Base-by-base conservation (phyloP, 495 filamentous ascomycete genomes). In the Aspergillus wentii region DNA sequence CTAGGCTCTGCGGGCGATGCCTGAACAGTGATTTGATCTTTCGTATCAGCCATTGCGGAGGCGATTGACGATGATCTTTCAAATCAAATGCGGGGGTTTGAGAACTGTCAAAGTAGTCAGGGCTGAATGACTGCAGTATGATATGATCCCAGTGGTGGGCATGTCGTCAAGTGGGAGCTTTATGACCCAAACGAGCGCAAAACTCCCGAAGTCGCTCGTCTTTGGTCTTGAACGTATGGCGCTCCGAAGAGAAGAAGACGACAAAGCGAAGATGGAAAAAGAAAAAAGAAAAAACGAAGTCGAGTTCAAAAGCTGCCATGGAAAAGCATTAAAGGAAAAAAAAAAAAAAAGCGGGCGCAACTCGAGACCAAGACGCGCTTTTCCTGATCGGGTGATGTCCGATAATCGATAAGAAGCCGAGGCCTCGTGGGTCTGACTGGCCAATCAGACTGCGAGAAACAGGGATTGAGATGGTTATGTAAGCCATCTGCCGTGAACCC, bases 181-280 rank as follows among this genome's bases (percentile, higher is more conserved):
- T 74, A 29, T 40, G 31, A 38, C 52, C 52, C 35, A 28, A 51
- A 65, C 72, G 71, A 73, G 69, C 72, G 72, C 71, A 76, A 76
- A 76, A 71, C 72, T 67, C 64, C 67, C 64, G 61, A 76, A 76
- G 72, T 76, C 72, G 70, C 70, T 71, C 71, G 71, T 54, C 47
- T 49, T 43, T 43, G 36, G 44, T 38, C 39, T n/a, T n/a, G n/a
- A n/a, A n/a, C n/a, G n/a, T n/a, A n/a, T n/a, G n/a, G n/a, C n/a
- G n/a, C n/a, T n/a, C n/a, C n/a, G n/a, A n/a, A n/a, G n/a, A n/a
- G n/a, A n/a, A n/a, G n/a, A n/a, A n/a, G n/a, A n/a, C n/a, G n/a
- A n/a, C n/a, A n/a, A n/a, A 28, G 2, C 2, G 25, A 28, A 28
- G 25, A 28, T 10, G 13, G 13, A 28, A 28, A 28, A 4, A 13